phyloP scores from a whole-genome alignment of 2,329 filamentous ascomycete genomes.

The Phyllosticta citribraziliensis region DNA sequence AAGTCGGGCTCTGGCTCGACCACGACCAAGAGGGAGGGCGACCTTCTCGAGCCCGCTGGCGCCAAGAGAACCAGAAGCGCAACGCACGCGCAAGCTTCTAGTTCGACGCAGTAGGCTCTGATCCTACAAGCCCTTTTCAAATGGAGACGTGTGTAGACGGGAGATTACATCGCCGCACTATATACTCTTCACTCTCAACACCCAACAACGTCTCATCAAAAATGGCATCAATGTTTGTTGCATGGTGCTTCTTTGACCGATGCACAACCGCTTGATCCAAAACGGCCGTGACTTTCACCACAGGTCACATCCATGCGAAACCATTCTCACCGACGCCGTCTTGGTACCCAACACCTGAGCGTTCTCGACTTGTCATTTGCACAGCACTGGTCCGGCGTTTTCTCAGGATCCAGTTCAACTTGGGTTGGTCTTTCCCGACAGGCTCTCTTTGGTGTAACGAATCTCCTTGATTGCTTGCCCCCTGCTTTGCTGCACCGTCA shows the following conservation, averaged over 20 bases:
- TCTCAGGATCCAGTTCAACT: not conserved
- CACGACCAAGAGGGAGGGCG: constrained; percentile 23
- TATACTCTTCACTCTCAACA: not conserved
- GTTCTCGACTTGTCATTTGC: not conserved
- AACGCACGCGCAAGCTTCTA: constrained; percentile 18
- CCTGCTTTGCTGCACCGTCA: not conserved
- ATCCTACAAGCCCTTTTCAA: not conserved
- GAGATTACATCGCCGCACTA: not conserved
- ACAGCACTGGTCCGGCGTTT: not conserved
- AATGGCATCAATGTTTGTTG: not conserved
- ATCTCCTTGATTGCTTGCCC: not conserved
- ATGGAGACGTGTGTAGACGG: not conserved
- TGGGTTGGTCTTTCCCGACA: not conserved
- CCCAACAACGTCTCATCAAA: not conserved
- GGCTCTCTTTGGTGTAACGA: not conserved
- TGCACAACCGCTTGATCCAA: not conserved
- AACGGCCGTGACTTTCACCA: not conserved
- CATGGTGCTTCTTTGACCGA: not conserved
- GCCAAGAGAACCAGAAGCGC: constrained; percentile 26
- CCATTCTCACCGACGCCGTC: not conserved
- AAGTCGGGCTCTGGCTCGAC: constrained; percentile 34
- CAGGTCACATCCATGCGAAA: not conserved
- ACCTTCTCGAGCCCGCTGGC: constrained; percentile 19
- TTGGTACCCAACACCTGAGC: not conserved
- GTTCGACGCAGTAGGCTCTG: not conserved